Conservation (phyloP, 495 filamentous ascomycete species). For the Penicillium taxi region DNA sequence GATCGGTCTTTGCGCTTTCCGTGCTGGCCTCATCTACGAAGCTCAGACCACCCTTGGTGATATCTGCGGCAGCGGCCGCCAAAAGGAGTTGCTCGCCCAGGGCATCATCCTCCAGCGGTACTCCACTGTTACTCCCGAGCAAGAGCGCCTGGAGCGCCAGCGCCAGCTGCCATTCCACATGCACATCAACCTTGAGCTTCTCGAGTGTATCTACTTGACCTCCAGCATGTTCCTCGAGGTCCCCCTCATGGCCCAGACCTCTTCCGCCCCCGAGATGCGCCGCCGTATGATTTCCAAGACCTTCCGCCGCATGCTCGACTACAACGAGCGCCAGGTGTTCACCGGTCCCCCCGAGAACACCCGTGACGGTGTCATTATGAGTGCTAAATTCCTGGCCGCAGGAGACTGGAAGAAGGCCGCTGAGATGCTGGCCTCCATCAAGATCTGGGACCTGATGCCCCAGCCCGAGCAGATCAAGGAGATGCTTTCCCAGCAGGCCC, state of each 20-base stretch:
- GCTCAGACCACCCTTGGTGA: conserved; percentile 94
- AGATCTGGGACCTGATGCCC: conserved; percentile 96
- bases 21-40: conserved; percentile 91
- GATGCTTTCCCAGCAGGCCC: conserved; percentile 95
- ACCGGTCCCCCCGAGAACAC: conserved; percentile 98
- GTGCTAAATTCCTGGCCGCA: conserved; percentile 88
- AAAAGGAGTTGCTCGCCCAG: conserved; percentile 96
- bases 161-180: conserved; percentile 98
- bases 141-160: conserved; percentile 92
- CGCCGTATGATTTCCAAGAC: conserved; percentile 99
- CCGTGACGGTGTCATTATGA: conserved; percentile 97
- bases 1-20: conserved; percentile 96
- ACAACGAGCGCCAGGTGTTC: conserved; percentile 98
- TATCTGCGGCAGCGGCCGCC: conserved; percentile 90
- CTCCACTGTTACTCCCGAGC: conserved; percentile 89
- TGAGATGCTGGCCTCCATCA: conserved; percentile 88
- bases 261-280: conserved; percentile 91
- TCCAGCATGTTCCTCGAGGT: conserved; percentile 99
- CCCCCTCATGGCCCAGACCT: conserved; percentile 89
- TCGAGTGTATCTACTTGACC: conserved; percentile 97
- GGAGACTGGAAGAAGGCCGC: conserved; percentile 98
- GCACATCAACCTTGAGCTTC: conserved; percentile 98
- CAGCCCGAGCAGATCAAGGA: conserved; percentile 84
- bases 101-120: conserved; percentile 97
- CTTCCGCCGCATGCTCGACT: conserved; percentile 97